phyloP scores from a whole-genome alignment of 768 basidiomycete species.

The Xerocomus brunneocitrinus region DNA sequence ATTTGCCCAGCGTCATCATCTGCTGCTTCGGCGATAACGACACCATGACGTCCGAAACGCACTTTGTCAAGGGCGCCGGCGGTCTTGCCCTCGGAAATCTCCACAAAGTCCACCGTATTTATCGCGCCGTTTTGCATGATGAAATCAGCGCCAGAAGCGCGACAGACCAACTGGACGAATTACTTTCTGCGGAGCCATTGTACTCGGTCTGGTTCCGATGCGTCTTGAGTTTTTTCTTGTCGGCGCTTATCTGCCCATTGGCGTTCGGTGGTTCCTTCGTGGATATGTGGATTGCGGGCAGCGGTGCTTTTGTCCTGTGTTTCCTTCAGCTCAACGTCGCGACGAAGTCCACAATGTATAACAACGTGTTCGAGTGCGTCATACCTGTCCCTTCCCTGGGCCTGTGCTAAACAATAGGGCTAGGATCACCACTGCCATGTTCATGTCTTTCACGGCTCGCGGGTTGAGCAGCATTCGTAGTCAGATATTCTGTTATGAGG shows the following conservation, averaged over 20 bases:
- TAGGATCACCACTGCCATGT: constrained; percentile 78
- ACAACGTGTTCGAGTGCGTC: constrained; percentile 84
- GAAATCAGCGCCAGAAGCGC: constrained; percentile 82
- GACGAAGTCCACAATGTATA: constrained; percentile 72
- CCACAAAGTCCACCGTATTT: constrained; percentile 79
- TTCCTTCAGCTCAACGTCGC: constrained; percentile 72
- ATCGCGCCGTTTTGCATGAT: constrained; percentile 87
- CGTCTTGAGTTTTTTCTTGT: constrained; percentile 62
- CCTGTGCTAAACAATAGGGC: constrained; percentile 9
- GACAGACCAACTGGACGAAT: constrained; percentile 52
- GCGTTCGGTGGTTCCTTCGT: constrained; percentile 81
- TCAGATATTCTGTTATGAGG: constrained; percentile 85
- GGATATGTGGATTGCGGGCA: constrained; percentile 81
- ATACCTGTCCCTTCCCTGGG: neutral
- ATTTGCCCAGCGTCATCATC: constrained; percentile 76
- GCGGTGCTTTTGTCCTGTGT: constrained; percentile 61
- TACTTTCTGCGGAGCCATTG: constrained; percentile 61
- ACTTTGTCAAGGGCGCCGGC: constrained; percentile 79
- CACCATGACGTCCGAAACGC: constrained; percentile 84
- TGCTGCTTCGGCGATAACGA: constrained; percentile 88
- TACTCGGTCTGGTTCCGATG: constrained; percentile 63
- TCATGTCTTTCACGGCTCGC: constrained; percentile 77
- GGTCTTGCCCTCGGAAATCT: constrained; percentile 79
- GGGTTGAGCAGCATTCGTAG: constrained; percentile 75
- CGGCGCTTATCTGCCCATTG: constrained; percentile 76